Evolutionary conservation across 2,329 filamentous ascomycete genomes (phyloP).

Genomic region (Penicillium griseofulvum): DNA sequence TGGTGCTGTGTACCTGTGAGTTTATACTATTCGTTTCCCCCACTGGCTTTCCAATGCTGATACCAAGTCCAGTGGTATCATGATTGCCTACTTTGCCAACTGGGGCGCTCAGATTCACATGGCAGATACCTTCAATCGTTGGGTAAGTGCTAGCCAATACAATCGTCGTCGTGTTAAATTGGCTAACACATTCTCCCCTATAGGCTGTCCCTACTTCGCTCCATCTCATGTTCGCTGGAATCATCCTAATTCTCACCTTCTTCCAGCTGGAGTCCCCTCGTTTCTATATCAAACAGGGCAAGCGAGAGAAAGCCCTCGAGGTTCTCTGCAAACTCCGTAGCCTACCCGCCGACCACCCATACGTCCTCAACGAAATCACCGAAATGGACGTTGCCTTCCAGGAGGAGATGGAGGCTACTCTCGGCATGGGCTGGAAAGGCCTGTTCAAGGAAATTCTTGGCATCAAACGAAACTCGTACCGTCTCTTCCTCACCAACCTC

Average conservation of each 20-base stretch:
- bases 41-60: background rate
- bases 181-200: background rate
- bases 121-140: conserved; percentile 17
- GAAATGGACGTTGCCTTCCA: conserved; percentile 64
- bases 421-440: conserved; percentile 60
- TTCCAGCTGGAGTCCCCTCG: conserved; percentile 66
- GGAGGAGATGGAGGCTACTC: conserved; percentile 66
- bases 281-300: conserved; percentile 62
- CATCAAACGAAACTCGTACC: conserved; percentile 65
- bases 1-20: conserved; percentile 62
- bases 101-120: conserved; percentile 55
- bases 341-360: conserved; percentile 26
- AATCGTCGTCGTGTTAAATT: background rate
- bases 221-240: conserved; percentile 65
- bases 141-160: background rate
- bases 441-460: conserved; percentile 65
- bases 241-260: conserved; percentile 66
- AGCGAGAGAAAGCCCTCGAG: conserved; percentile 43
- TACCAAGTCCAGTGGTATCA: conserved; percentile 52
- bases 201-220: conserved; percentile 61
- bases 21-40: background rate
- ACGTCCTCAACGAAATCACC: conserved; percentile 58
- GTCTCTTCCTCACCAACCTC: conserved; percentile 63
- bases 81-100: conserved; percentile 71
- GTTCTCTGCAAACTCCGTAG: conserved; percentile 7